phyloP scores from a whole-genome alignment of 352 stramenopile genomes.

The Halophytophthora polymorphica region DNA sequence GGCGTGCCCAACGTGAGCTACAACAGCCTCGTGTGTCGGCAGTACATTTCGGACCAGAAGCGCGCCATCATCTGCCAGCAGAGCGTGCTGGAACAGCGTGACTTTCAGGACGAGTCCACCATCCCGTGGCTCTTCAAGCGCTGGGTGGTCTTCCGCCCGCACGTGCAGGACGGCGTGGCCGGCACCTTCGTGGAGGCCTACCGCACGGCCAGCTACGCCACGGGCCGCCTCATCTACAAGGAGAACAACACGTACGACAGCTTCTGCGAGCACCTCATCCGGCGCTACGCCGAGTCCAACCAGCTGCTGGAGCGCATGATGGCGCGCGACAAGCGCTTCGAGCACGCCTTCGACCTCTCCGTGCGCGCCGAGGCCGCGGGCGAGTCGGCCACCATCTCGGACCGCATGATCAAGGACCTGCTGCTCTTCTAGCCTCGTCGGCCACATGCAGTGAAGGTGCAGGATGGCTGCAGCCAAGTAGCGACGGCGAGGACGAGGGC shows the following conservation, averaged over 20 bases:
- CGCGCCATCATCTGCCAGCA: constrained; percentile 83
- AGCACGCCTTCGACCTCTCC: constrained; percentile 41
- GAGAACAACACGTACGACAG: constrained; percentile 89
- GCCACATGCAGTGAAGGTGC: too few species aligned
- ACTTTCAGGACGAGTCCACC: constrained; percentile 78
- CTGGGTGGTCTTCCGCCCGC: constrained; percentile 82
- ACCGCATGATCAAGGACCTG: constrained; percentile 84
- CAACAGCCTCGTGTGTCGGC: constrained; percentile 78
- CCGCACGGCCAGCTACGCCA: constrained; percentile 81
- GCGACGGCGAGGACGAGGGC: not conserved
- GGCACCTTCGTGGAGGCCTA: constrained; percentile 82
- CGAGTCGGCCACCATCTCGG: constrained; percentile 64
- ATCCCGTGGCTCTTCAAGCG: constrained; percentile 87
- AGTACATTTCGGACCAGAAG: constrained; percentile 43
- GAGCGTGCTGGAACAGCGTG: constrained; percentile 77
- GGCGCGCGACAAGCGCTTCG: constrained; percentile 71
- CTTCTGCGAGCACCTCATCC: constrained; percentile 87
- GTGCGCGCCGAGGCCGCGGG: constrained; percentile 37
- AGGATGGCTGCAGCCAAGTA: too few species aligned
- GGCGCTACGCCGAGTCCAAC: constrained; percentile 83
- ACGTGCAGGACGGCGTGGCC: constrained; percentile 64
- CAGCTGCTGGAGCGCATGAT: constrained; percentile 81
- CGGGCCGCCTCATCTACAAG: constrained; percentile 82
- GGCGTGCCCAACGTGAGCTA: constrained; percentile 84
- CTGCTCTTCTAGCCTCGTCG: constrained; percentile 62